Base-by-base conservation (phyloP, 805 yeast genomes). In the Kodamaea hsintzibuensis region DNA sequence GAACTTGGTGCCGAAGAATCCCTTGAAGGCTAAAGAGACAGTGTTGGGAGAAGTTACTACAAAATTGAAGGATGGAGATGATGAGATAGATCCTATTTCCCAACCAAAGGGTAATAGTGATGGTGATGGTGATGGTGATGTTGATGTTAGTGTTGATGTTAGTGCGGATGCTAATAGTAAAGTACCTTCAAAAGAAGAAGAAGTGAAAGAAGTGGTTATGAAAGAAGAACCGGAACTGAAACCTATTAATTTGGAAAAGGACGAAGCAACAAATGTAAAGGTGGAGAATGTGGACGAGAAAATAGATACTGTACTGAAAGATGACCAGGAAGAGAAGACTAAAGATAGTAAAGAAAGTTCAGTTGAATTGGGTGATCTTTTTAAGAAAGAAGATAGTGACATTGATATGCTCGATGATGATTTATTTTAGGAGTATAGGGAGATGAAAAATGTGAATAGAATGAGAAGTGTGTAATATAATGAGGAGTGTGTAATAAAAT, bases 81-180 rank as follows among this genome's bases (percentile, higher is more conserved):
- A 35, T 4, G 42, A 33, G 14, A 19, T 47, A 7, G 48, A 45
- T 45, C 48, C 48, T 7, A 12, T 45, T 19, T 30, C 25, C 25
- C 38, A 18, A 13, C 38, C 39, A 25, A 40, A 19, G 35, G 10
- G 35, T 30, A 12, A 43, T 37, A 48, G 39, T 10, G 10, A 6
- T 30, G 35, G 8, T 13, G 55, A 55, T 55, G 17, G 54, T 50
- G 27, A 59, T 58, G 18, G 44, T 37, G 50, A 43, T 10, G 10
- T 3, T 30, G 35, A 30, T 13, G 55, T 56, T 55, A 17, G 54
- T 50, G 27, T 60, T 58, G 18, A 57, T 30, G 58, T 54, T 14
- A 55, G 47, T 38, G 49, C 43, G 39, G 50, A 43, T n/a, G 10
- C 10, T 12, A 12, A 2, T 9, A 3, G 12, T 5, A 30, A 30